Conservation (phyloP, 169 alveolate species). For the Eimeria praecox region DNA sequence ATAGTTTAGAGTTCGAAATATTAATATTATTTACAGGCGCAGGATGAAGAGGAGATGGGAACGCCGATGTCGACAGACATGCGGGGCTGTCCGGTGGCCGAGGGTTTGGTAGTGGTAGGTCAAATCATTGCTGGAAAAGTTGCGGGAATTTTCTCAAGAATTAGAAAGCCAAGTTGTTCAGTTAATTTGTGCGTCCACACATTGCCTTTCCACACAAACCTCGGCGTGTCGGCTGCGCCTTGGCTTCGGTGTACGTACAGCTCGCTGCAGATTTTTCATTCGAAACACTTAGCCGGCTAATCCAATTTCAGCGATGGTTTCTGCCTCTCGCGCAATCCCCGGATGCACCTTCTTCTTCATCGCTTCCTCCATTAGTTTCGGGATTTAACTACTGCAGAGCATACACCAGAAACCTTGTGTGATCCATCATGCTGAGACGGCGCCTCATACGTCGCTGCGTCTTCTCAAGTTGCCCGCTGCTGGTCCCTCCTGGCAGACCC, state of each 20-base stretch:
- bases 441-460: background rate
- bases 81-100: slow-evolving; percentile 17
- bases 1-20: background rate
- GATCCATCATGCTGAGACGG: background rate
- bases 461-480: background rate
- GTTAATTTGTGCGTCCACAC: background rate
- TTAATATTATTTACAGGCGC: background rate
- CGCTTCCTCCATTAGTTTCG: background rate
- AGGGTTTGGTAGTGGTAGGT: background rate
- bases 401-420: background rate
- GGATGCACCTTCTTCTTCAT: background rate
- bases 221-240: background rate
- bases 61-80: background rate
- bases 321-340: background rate
- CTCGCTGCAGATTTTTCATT: background rate
- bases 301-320: background rate
- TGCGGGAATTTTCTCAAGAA: background rate
- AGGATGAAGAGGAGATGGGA: background rate
- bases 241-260: background rate
- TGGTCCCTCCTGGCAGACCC: background rate
- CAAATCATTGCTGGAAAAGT: background rate
- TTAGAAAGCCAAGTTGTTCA: background rate
- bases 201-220: background rate
- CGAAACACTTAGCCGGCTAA: background rate
- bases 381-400: background rate